Conservation (phyloP, 2,329 filamentous ascomycete species). For the Epichloe amarillans region DNA sequence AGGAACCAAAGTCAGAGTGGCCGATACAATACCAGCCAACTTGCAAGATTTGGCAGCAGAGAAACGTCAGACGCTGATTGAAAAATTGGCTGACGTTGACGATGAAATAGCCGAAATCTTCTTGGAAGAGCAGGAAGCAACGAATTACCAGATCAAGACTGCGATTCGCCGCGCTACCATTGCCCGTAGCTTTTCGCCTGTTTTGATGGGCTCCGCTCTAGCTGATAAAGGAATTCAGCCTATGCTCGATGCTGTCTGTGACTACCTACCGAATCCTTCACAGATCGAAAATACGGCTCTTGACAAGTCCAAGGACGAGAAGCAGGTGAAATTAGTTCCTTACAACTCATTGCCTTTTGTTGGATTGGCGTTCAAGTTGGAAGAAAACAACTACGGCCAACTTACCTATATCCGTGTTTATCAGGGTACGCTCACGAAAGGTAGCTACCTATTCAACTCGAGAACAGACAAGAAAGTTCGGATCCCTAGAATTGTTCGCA, state of each 20-base stretch:
- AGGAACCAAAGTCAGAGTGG: conserved; percentile 62
- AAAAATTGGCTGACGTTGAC: conserved; percentile 92
- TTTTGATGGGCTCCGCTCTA: conserved; percentile 91
- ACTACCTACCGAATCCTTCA: conserved; percentile 85
- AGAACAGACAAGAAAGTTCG: conserved; percentile 92
- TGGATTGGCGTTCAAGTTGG: conserved; percentile 93
- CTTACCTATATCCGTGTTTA: conserved; percentile 98
- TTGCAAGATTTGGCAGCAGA: conserved; percentile 64
- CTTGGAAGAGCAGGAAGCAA: conserved; percentile 74
- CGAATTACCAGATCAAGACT: conserved; percentile 70
- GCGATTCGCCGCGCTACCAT: conserved; percentile 91
- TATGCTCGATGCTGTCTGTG: conserved; percentile 91
- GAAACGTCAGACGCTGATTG: conserved; percentile 75
- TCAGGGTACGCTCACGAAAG: conserved; percentile 81
- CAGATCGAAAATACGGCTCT: conserved; percentile 84
- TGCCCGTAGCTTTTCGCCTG: conserved; percentile 76
- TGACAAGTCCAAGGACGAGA: conserved; percentile 67
- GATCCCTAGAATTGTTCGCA: conserved; percentile 91
- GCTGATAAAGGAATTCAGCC: conserved; percentile 92
- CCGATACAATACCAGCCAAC: conserved; percentile 72
- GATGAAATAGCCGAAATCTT: conserved; percentile 95
- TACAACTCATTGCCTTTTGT: conserved; percentile 93
- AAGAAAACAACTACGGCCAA: conserved; percentile 97
- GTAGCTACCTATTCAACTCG: conserved; percentile 83
- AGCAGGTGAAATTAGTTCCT: conserved; percentile 72